Conservation (phyloP, 2,329 filamentous ascomycete species). For the Botryosphaeria agaves region DNA sequence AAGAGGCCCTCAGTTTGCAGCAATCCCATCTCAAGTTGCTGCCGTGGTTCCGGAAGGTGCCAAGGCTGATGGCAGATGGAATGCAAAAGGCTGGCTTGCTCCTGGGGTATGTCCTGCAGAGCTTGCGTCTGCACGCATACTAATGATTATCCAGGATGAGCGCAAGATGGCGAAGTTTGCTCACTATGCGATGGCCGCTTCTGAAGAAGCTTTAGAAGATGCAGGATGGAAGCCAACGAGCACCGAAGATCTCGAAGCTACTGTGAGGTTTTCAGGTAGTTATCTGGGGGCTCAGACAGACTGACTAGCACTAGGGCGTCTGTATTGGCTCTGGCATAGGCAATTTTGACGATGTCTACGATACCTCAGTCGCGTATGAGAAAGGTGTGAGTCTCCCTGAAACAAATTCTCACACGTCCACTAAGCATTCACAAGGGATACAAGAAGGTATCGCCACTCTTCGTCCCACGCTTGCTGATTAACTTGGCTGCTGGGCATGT, state of each 20-base stretch:
- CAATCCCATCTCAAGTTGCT: constrained; percentile 70
- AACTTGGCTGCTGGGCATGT: constrained; percentile 92
- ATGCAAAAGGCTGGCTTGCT: constrained; percentile 26
- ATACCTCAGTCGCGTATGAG: constrained; percentile 61
- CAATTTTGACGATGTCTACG: constrained; percentile 79
- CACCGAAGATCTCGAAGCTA: constrained; percentile 50
- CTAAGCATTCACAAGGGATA: constrained; percentile 46
- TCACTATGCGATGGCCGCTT: constrained; percentile 78
- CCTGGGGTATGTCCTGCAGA: constrained; percentile 20
- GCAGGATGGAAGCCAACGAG: constrained; percentile 53
- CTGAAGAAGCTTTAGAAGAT: constrained; percentile 72
- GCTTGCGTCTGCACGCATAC: constrained; percentile 23
- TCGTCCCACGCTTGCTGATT: constrained; percentile 83
- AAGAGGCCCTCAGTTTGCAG: constrained; percentile 45
- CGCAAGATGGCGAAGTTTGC: constrained; percentile 81
- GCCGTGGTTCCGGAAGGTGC: constrained; percentile 54
- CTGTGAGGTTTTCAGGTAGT: constrained; percentile 26
- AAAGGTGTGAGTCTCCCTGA: constrained; percentile 39
- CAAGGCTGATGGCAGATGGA: constrained; percentile 25
- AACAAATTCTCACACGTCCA: neutral
- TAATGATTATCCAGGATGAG: constrained; percentile 29
- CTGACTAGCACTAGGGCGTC: constrained; percentile 41
- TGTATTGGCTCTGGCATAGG: constrained; percentile 93
- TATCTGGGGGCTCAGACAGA: neutral
- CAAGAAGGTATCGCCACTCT: constrained; percentile 80